These are phyloP conservation scores for Heterotrichella gracilis DNA, from an alignment of 352 stramenopile genomes.

Conservation along the genomic window DNA sequence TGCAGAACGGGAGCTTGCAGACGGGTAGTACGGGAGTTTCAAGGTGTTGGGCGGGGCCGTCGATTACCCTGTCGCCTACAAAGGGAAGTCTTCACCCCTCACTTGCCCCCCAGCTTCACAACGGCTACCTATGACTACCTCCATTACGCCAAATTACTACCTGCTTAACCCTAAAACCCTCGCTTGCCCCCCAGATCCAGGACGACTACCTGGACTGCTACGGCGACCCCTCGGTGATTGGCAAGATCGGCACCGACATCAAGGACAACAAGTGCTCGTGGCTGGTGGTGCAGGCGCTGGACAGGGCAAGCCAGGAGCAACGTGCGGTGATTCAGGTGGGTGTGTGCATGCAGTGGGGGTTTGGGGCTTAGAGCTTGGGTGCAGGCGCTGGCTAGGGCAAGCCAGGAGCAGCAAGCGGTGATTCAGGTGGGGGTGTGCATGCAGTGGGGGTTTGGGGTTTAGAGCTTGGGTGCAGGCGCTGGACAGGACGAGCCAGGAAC, in stretches of 20 bases:
- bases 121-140: too few species aligned
- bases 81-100: too few species aligned
- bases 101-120: too few species aligned
- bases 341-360: neutral
- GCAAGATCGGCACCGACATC: slow-evolving; percentile 83
- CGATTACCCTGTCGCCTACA: too few species aligned
- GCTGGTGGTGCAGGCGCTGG: slow-evolving; percentile 69
- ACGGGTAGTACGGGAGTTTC: too few species aligned
- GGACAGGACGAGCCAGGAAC: neutral
- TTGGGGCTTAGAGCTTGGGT: too few species aligned
- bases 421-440: neutral
- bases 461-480: neutral
- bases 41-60: too few species aligned
- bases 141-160: too few species aligned
- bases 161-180: too few species aligned
- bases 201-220: slow-evolving; percentile 96
- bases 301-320: slow-evolving; percentile 32
- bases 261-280: slow-evolving; percentile 96
- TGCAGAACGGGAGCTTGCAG: too few species aligned
- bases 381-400: too few species aligned
- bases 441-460: neutral
- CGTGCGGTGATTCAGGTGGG: slow-evolving; percentile 10
- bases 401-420: neutral
- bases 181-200: too few species aligned
- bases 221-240: slow-evolving; percentile 51